Evolutionary conservation across 495 filamentous ascomycete genomes (phyloP), one percentile per base, ranked within the genome.

Genomic region (Penicillium parvum): DNA sequence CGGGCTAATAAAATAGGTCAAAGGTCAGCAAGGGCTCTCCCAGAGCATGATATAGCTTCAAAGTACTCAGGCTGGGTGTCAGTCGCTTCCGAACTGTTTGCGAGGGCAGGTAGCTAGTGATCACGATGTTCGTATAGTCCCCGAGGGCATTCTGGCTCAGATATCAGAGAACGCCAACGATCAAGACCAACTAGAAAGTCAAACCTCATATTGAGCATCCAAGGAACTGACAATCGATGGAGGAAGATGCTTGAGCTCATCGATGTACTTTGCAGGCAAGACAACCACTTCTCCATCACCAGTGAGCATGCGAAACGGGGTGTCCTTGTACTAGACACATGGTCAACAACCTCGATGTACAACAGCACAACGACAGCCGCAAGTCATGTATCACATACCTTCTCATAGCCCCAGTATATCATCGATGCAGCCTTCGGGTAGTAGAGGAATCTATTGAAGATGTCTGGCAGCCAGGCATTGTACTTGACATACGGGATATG

Each of bases 251-350:
- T 49, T 52, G 2, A 68, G 39, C 29, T 66, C 60, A 23, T 57
- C 32, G 1, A 60, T 39, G 32, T 66, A 68, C 16, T 50, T 60
- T 2, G 38, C 39, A 2, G 65, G 63, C 28, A 68, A 43, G 3
- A 66, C 57, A 7, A 64, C 45, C 23, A 66, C 18, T 35, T 66
- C 65, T n/a, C 56, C 58, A 40, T 68, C 63, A 6, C 51, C 41
- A 5, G 60, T 64, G n/a, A 63, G 50, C 17, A 68, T 42, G 4
- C 60, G 54, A 29, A 61, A 68, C 3, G 62, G 53, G 6, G 20
- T 40, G 19, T 58, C 43, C 34, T 53, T 58, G 42, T 60, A 65
- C 62, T 67, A 20, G 14, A 39, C 0, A 19, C 0, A 17, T 7
- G 22, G 14, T 48, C 28, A 49, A 21, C 15, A 37, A 6, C 28